Conservation (phyloP, 2,329 filamentous ascomycete species). For the Ophiocordyceps camponoti-leonardi region DNA sequence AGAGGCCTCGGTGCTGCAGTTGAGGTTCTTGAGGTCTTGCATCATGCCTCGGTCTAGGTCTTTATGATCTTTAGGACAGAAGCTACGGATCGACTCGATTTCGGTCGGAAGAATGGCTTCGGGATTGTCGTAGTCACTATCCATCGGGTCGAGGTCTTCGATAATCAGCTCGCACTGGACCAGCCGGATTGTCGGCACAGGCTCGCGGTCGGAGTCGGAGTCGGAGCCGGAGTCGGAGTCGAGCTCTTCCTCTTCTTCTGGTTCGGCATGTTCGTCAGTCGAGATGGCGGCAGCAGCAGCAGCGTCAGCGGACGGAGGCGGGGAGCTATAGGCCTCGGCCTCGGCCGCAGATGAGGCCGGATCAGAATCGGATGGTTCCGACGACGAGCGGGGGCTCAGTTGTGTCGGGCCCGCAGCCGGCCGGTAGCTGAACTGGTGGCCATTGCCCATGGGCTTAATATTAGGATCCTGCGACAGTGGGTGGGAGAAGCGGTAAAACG, state of each 20-base stretch:
- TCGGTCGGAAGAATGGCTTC: constrained; percentile 25
- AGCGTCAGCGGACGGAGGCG: not conserved
- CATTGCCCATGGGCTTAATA: constrained; percentile 24
- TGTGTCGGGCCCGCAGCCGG: constrained; percentile 16
- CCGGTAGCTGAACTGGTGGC: constrained; percentile 25
- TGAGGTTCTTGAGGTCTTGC: constrained; percentile 26
- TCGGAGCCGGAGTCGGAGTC: constrained; percentile 3
- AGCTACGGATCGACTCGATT: constrained; percentile 28
- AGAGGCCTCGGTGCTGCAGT: constrained; percentile 21
- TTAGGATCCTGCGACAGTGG: constrained; percentile 17
- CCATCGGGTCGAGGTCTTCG: constrained; percentile 29
- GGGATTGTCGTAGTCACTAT: constrained; percentile 24
- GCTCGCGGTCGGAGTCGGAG: not conserved
- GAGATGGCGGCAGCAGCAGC: not conserved
- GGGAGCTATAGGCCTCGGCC: not conserved
- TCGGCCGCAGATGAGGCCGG: constrained; percentile 4
- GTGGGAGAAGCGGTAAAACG: constrained; percentile 13
- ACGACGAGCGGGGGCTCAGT: constrained; percentile 18
- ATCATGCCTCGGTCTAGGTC: constrained; percentile 26
- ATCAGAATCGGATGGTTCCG: constrained; percentile 8
- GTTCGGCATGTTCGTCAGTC: constrained; percentile 1
- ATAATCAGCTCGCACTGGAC: constrained; percentile 18
- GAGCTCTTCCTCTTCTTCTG: constrained; percentile 5
- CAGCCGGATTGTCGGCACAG: constrained; percentile 2
- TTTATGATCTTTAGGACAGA: constrained; percentile 17